Percentiles rank a stretch among this genome's conserved stretches.
Evolutionary conservation across 345 rosid genomes (phyloP).

Genomic region (Aquilaria yunnanensis): DNA sequence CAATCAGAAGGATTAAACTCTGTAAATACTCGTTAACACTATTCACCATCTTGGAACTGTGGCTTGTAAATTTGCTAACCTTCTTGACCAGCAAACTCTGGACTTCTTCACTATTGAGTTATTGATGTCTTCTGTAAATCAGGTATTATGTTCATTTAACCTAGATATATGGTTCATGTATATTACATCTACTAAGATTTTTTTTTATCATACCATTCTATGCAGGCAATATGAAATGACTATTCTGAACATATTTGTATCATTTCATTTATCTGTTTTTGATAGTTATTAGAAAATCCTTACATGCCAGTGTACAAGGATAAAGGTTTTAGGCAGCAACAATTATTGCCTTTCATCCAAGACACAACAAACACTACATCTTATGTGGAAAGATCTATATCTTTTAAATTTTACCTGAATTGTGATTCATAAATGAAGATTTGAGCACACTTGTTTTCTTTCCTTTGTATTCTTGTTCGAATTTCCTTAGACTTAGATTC

Average conservation of each 20-base stretch:
- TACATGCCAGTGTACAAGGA: slow-evolving; percentile 66
- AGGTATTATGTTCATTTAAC: slow-evolving; percentile 40
- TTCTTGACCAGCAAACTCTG: slow-evolving; percentile 78
- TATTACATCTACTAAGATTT: neutral
- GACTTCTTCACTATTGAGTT: slow-evolving; percentile 69
- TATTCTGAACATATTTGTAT: slow-evolving; percentile 12
- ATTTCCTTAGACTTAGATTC: slow-evolving; percentile 45
- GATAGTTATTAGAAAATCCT: slow-evolving; percentile 53
- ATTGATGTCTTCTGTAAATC: slow-evolving; percentile 65
- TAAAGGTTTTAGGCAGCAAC: slow-evolving; percentile 87
- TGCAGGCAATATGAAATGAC: slow-evolving; percentile 2
- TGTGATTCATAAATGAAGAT: neutral
- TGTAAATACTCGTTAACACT: slow-evolving; percentile 87
- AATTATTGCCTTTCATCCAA: slow-evolving; percentile 68
- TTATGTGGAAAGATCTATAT: slow-evolving; percentile 65
- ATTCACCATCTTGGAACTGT: slow-evolving; percentile 98
- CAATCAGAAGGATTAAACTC: slow-evolving; percentile 89
- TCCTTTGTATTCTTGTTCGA: neutral
- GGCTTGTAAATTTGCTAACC: slow-evolving; percentile 87
- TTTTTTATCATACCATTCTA: no score
- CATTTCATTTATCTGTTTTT: neutral
- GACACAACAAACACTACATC: slow-evolving; percentile 90
- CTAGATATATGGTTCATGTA: slow-evolving; percentile 1
- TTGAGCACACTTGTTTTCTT: slow-evolving; percentile 2
- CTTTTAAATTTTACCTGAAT: neutral